Base-by-base conservation (phyloP, 2,329 filamentous ascomycete species). In the Neurospora crassa region DNA sequence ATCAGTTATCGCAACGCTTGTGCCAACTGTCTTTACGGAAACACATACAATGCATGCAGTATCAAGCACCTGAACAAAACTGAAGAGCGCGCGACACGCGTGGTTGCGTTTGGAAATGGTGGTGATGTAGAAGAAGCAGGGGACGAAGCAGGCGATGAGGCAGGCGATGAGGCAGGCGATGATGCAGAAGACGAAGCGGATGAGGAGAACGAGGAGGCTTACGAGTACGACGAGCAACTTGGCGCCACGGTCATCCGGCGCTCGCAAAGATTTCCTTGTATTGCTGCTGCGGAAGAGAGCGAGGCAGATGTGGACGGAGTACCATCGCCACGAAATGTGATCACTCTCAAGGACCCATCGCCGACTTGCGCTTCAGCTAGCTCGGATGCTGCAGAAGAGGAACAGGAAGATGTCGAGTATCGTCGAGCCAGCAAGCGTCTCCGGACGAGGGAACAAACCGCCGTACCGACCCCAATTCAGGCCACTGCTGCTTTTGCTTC, bases 21-120 rank as follows among this genome's bases (percentile, higher is more conserved):
- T 45, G 73, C 53, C 3, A 73, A 70, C 53, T 75, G 74, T 42
- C 42, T 74, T 5, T 68, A 59, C 7, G 47, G 34, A 14, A 71
- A 68, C 18, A 37, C 37, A 2, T 29, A 63, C 20, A 42, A 67
- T 8, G 8, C 20, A 1, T 75, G 74, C 53, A 75, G 74, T 53
- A 14, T 75, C 37, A 72, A 69, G 43, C 34, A 11, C 3, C 16
- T 67, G 68, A 29, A 8, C 7, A 63, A 63, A 37, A 5, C 24
- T n/a, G 14, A 63, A 63, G 53, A 63, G 53, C 16, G 10, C 14
- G 20, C 59, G 41, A 34, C 12, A 7, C 24, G 24, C 12, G 16
- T 24, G 5, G 16, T 10, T 12, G 42, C 18, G 4, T 16, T 34
- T 63, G 18, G 24, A 18, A 29, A 29, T n/a, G 24, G 47, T 34